These are phyloP conservation scores for Ceratocystis colombiana DNA, from an alignment of 2,329 filamentous ascomycete genomes.

Conservation along the genomic window DNA sequence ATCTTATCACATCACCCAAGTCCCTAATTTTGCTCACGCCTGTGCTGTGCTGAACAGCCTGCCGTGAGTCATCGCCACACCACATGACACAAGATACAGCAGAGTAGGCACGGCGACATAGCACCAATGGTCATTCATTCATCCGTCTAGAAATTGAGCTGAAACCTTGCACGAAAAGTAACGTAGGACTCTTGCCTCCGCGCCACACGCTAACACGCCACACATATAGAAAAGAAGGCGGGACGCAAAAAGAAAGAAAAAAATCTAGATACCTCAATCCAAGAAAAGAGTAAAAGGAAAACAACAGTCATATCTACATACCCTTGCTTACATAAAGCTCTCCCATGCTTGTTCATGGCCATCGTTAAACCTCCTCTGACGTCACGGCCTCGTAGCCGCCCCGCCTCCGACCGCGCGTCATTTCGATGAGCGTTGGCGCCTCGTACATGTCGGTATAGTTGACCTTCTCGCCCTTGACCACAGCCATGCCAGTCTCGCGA, in stretches of 20 bases:
- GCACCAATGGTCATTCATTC: too few relatives aligned
- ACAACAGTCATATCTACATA: slow-evolving; percentile 14
- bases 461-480: slow-evolving; percentile 67
- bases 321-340: slow-evolving; percentile 1
- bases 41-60: too few relatives aligned
- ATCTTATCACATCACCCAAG: too few relatives aligned
- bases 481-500: slow-evolving; percentile 60
- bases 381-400: slow-evolving; percentile 55
- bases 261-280: not conserved
- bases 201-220: too few relatives aligned
- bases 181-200: too few relatives aligned
- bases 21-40: too few relatives aligned
- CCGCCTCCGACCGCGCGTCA: slow-evolving; percentile 39
- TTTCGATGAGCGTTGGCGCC: slow-evolving; percentile 58
- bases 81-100: not conserved
- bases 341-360: not conserved
- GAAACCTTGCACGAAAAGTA: not conserved
- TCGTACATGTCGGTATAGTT: slow-evolving; percentile 91
- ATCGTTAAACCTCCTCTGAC: slow-evolving; percentile 44
- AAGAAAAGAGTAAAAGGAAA: not conserved
- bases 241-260: not conserved
- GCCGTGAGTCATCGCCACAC: not conserved
- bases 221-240: not conserved
- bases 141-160: not conserved
- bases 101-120: not conserved